Conservation (phyloP, 2,329 filamentous ascomycete genomes). For the Aureobasidium vineae region DNA sequence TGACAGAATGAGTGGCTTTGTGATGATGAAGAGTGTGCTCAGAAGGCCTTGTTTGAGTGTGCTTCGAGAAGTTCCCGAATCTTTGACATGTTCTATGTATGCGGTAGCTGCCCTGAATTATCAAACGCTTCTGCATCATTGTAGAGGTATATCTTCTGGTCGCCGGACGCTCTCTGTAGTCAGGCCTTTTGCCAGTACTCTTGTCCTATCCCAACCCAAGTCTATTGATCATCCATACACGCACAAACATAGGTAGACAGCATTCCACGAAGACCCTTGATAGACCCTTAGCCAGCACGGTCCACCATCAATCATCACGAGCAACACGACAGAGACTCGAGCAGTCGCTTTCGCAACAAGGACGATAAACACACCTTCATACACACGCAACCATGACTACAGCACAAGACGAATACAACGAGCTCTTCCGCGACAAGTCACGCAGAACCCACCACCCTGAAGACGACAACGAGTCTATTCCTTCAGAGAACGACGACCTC, state of each 20-base stretch:
- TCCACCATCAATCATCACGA: not conserved
- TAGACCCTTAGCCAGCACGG: conserved; percentile 13
- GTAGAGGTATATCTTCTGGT: conserved; percentile 19
- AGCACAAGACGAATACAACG: conserved; percentile 53
- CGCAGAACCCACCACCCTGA: conserved; percentile 47
- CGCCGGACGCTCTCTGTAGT: not conserved
- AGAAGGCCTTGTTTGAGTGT: conserved; percentile 20
- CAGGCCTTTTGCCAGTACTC: not conserved
- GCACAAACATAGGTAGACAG: not conserved
- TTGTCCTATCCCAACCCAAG: not conserved
- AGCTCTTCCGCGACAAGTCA: conserved; percentile 50
- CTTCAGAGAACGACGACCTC: conserved; percentile 44
- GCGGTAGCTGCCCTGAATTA: conserved; percentile 16
- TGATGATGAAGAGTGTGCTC: not conserved
- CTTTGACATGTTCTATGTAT: conserved; percentile 9
- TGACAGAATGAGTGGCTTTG: conserved; percentile 1
- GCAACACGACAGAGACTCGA: not conserved
- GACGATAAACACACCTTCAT: not conserved
- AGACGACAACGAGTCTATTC: conserved; percentile 48
- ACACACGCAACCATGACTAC: conserved; percentile 28
- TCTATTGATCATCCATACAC: not conserved
- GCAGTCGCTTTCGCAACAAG: not conserved
- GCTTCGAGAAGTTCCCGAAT: not conserved
- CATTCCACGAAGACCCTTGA: not conserved
- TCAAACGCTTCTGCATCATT: conserved; percentile 20